phyloP scores from a whole-genome alignment of 2,329 filamentous ascomycete genomes.

The Phialocephala subalpina region DNA sequence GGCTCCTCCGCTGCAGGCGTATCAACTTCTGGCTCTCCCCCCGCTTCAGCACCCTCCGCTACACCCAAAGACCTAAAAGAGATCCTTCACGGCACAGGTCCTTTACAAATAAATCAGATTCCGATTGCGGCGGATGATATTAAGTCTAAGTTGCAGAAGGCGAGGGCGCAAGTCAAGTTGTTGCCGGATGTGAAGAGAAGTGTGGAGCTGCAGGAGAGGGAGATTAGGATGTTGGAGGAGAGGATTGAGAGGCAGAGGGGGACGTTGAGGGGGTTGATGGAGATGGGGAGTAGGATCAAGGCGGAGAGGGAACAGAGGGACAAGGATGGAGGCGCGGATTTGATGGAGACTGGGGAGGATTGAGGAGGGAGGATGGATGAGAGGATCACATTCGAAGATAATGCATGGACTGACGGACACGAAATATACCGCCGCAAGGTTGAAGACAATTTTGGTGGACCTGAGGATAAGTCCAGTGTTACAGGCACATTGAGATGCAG shows the following conservation, averaged over 20 bases:
- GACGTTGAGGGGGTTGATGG: conserved; percentile 62
- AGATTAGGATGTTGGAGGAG: conserved; percentile 72
- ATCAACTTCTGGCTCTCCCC: no score
- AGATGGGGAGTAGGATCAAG: conserved; percentile 54
- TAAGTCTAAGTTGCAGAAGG: conserved; percentile 84
- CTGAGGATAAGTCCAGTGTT: neutral
- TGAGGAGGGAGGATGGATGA: neutral
- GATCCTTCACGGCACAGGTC: conserved; percentile 39
- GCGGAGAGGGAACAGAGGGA: conserved; percentile 44
- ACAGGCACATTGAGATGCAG: neutral
- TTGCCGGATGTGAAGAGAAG: conserved; percentile 76
- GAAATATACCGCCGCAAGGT: neutral
- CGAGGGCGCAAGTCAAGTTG: conserved; percentile 68
- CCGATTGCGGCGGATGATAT: conserved; percentile 79
- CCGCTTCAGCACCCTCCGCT: conserved; percentile 36
- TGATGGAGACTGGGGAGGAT: conserved; percentile 50
- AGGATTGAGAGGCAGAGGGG: conserved; percentile 68
- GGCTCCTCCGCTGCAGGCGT: conserved; percentile 40
- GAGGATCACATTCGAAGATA: neutral
- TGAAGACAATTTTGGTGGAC: neutral
- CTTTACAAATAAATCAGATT: conserved; percentile 71
- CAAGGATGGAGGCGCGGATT: conserved; percentile 45
- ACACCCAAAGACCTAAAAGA: conserved; percentile 45
- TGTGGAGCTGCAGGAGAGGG: conserved; percentile 73
- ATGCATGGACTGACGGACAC: neutral